Conservation (phyloP, 371 early-diverging fungal species). For the Zychaea mexicana region DNA sequence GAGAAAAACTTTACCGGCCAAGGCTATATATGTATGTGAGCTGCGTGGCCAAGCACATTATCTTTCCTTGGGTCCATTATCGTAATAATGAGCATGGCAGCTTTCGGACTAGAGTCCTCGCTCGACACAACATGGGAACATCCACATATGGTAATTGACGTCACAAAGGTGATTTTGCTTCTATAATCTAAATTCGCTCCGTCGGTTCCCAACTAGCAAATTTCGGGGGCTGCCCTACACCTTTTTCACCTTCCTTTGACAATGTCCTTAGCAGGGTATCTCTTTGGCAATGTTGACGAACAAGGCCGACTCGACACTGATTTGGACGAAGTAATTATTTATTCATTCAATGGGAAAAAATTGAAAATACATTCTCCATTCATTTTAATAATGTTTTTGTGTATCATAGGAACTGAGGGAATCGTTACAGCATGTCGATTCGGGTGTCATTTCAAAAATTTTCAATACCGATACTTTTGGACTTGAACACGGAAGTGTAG, state of each 20-base stretch:
- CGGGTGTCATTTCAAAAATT: constrained; percentile 52
- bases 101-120: too few species aligned
- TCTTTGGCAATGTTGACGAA: constrained; percentile 91
- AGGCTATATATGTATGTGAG: background rate
- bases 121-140: too few species aligned
- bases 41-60: too few species aligned
- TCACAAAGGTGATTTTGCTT: too few species aligned
- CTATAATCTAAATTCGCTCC: too few species aligned
- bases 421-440: constrained; percentile 61
- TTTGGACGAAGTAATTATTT: constrained; percentile 54
- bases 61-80: too few species aligned
- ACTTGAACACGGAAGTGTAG: constrained; percentile 22
- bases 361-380: background rate
- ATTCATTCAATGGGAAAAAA: background rate
- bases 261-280: constrained; percentile 73
- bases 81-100: too few species aligned
- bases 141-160: background rate
- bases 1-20: too few species aligned
- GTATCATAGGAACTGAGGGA: constrained; percentile 70
- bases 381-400: background rate
- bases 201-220: too few species aligned
- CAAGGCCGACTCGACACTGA: constrained; percentile 77
- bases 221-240: too few species aligned
- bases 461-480: constrained; percentile 62
- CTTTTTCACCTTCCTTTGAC: background rate